Conservation (phyloP, 2,329 filamentous ascomycete genomes). For the Chaetomiaceae sp. region DNA sequence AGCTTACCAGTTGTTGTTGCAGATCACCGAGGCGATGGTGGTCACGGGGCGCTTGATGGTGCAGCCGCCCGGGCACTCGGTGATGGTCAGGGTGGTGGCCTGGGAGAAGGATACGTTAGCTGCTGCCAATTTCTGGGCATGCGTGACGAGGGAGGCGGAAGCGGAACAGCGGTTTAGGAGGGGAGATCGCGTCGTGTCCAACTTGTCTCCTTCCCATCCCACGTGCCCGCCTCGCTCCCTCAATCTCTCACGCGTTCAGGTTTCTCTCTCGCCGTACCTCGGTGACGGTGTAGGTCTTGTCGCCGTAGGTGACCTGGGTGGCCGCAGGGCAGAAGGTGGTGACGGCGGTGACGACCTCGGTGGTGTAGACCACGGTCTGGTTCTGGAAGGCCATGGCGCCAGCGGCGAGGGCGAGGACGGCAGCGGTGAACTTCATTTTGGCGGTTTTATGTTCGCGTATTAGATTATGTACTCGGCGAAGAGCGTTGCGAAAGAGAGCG, state of each 20-base stretch:
- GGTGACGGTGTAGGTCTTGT: slow-evolving; percentile 63
- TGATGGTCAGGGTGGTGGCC: slow-evolving; percentile 65
- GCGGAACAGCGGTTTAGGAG: too few relatives aligned
- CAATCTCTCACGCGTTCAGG: not conserved
- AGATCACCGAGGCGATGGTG: slow-evolving; percentile 46
- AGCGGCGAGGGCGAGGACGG: slow-evolving; percentile 46
- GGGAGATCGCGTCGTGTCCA: too few relatives aligned
- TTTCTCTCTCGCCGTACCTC: slow-evolving; percentile 40
- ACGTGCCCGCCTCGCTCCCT: not conserved
- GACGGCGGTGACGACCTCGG: slow-evolving; percentile 59
- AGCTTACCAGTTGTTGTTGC: slow-evolving; percentile 48
- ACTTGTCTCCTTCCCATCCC: not conserved
- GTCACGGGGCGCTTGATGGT: slow-evolving; percentile 55
- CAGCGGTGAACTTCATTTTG: slow-evolving; percentile 61
- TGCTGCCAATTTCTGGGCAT: not conserved
- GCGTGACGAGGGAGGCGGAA: not conserved
- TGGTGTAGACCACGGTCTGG: slow-evolving; percentile 52
- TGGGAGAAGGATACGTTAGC: slow-evolving; percentile 25
- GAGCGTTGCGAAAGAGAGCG: too few relatives aligned
- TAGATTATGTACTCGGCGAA: slow-evolving; percentile 30
- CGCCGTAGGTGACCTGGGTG: slow-evolving; percentile 57
- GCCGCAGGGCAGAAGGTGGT: slow-evolving; percentile 67
- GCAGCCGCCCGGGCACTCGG: slow-evolving; percentile 57
- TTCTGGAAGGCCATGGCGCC: slow-evolving; percentile 39
- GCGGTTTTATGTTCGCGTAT: slow-evolving; percentile 41